Evolutionary conservation across 31 red algal genomes (phyloP).

Genomic region (Odonthalia washingtoniensis): DNA sequence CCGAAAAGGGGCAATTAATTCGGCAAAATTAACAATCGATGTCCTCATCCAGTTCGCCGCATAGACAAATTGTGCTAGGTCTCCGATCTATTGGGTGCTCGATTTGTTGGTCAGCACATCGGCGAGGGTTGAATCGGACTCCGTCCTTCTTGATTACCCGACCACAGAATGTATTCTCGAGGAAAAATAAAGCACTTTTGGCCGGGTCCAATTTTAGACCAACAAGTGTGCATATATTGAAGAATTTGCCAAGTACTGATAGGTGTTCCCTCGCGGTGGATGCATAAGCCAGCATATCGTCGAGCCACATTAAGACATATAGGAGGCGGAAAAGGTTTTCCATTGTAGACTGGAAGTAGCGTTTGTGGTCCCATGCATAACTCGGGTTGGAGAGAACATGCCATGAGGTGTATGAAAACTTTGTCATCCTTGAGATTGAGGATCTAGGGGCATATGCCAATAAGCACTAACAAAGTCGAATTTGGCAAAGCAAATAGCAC

Average conservation of each 20-base stretch:
- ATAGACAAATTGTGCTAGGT: slow-evolving; percentile 34
- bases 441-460: slow-evolving; percentile 50
- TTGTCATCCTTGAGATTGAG: slow-evolving; percentile 43
- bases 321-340: neutral
- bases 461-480: slow-evolving; percentile 55
- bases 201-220: neutral
- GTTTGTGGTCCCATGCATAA: slow-evolving; percentile 40
- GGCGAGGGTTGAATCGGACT: slow-evolving; percentile 2
- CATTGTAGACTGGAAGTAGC: slow-evolving; percentile 57
- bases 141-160: neutral
- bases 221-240: neutral
- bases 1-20: slow-evolving; percentile 29
- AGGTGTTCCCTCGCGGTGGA: neutral
- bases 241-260: neutral
- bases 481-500: slow-evolving; percentile 17
- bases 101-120: too few species aligned
- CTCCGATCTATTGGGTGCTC: too few species aligned
- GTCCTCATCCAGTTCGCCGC: slow-evolving; percentile 66
- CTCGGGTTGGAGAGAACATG: slow-evolving; percentile 47
- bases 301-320: slow-evolving; percentile 1
- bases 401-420: slow-evolving; percentile 49
- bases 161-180: neutral
- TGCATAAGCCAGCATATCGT: slow-evolving; percentile 23
- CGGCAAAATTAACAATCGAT: slow-evolving; percentile 44
- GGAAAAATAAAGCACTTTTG: neutral